A percentile compares a stretch with the other conserved stretches of the same genome.
These are phyloP conservation scores for Carallia pectinifolia DNA, from an alignment of 345 rosid species.

Conservation along the genomic window DNA sequence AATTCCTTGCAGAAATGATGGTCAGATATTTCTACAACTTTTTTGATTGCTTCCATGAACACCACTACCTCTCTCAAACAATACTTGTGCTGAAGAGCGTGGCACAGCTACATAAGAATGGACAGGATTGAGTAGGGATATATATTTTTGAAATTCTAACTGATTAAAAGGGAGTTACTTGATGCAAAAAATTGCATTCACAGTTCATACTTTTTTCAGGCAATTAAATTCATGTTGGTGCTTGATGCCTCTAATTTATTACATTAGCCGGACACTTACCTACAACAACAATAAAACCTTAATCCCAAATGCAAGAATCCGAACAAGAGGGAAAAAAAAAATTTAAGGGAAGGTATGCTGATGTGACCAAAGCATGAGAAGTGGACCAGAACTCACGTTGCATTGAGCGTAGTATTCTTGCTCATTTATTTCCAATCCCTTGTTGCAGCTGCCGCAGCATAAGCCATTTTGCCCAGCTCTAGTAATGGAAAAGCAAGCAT, in stretches of 20 bases:
- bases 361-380: too few relatives aligned
- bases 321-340: not conserved
- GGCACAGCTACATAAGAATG: slow-evolving; percentile 63
- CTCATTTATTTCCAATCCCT: slow-evolving; percentile 64
- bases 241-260: too few relatives aligned
- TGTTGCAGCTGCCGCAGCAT: slow-evolving; percentile 43
- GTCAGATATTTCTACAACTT: slow-evolving; percentile 66
- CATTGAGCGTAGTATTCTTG: slow-evolving; percentile 82
- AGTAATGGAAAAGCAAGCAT: slow-evolving; percentile 84
- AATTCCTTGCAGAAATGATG: slow-evolving; percentile 72
- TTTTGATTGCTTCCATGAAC: slow-evolving; percentile 66
- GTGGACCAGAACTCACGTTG: slow-evolving; percentile 49
- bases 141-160: not conserved
- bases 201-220: not conserved
- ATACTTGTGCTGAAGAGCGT: slow-evolving; percentile 77
- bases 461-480: slow-evolving; percentile 76
- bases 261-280: too few relatives aligned
- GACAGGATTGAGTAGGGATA: slow-evolving; percentile 3
- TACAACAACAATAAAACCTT: too few relatives aligned
- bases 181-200: not conserved
- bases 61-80: slow-evolving; percentile 76
- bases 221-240: too few relatives aligned
- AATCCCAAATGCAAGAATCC: not conserved
- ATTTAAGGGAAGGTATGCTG: not conserved
- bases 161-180: not conserved